Percentiles rank a stretch among this genome's conserved stretches.
These are phyloP conservation scores for Taphrina communis DNA, from an alignment of 1,139 yeast species.

Conservation along the genomic window DNA sequence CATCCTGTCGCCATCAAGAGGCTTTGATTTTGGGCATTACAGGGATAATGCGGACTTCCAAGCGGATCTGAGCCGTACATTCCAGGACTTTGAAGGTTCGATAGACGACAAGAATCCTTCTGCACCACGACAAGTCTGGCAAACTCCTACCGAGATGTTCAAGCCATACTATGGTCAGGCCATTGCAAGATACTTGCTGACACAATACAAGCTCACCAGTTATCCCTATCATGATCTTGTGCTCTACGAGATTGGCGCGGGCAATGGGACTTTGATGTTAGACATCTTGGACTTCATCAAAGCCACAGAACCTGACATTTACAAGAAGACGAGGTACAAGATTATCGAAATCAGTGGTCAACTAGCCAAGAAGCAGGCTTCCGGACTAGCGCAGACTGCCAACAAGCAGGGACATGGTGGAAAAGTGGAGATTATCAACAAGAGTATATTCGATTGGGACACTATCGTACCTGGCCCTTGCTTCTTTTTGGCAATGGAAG, in stretches of 20 bases:
- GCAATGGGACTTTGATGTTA: slow-evolving; percentile 84
- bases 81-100: slow-evolving; percentile 62
- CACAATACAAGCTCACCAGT: slow-evolving; percentile 70
- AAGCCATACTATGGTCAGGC: slow-evolving; percentile 83
- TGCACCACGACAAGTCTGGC: slow-evolving; percentile 72
- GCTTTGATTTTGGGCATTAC: slow-evolving; percentile 55
- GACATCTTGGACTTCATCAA: slow-evolving; percentile 74
- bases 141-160: slow-evolving; percentile 85
- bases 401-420: slow-evolving; percentile 53
- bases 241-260: slow-evolving; percentile 89
- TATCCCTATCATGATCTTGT: slow-evolving; percentile 69
- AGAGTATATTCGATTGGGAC: slow-evolving; percentile 79
- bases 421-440: slow-evolving; percentile 70
- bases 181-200: slow-evolving; percentile 71
- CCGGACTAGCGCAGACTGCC: slow-evolving; percentile 51
- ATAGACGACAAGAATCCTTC: slow-evolving; percentile 41
- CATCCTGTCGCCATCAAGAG: slow-evolving; percentile 54
- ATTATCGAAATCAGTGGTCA: slow-evolving; percentile 78
- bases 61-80: slow-evolving; percentile 48
- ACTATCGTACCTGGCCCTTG: slow-evolving; percentile 69
- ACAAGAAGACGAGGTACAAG: slow-evolving; percentile 68
- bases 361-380: slow-evolving; percentile 66
- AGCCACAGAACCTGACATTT: slow-evolving; percentile 71
- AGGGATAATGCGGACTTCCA: slow-evolving; percentile 42
- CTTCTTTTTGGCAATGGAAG: slow-evolving; percentile 80